A percentile compares a stretch with the other conserved stretches of the same genome.
These are phyloP conservation scores for Ogataea populi-albae DNA, from an alignment of 805 yeast species.

Conservation along the genomic window DNA sequence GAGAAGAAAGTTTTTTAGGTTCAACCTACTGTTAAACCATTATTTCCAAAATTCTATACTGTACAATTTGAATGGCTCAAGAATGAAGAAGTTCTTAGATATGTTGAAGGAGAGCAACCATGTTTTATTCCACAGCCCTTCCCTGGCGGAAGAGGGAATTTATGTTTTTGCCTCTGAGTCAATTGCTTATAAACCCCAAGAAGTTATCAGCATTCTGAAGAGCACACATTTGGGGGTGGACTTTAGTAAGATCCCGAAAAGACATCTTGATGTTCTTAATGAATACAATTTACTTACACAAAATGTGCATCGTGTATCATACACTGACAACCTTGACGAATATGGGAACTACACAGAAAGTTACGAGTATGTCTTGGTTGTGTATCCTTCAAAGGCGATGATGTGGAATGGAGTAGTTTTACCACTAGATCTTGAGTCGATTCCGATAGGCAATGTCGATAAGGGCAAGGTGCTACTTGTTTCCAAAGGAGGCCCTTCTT, in stretches of 20 bases:
- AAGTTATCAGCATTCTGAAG: conserved; percentile 42
- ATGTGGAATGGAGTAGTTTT: conserved; percentile 86
- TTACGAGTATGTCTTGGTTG: conserved; percentile 61
- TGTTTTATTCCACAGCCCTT: conserved; percentile 65
- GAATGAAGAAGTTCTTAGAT: conserved; percentile 50
- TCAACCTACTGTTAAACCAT: conserved; percentile 62
- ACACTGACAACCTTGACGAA: conserved; percentile 4
- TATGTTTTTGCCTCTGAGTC: conserved; percentile 76
- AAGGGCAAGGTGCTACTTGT: conserved; percentile 67
- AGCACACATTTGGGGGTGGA: conserved; percentile 54
- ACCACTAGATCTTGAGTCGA: conserved; percentile 45
- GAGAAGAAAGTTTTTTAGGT: conserved; percentile 79
- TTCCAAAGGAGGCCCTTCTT: conserved; percentile 63
- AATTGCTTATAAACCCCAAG: conserved; percentile 40
- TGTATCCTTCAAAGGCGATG: conserved; percentile 80
- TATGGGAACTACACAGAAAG: conserved; percentile 16
- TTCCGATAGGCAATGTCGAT: conserved; percentile 55
- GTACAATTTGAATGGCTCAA: conserved; percentile 52
- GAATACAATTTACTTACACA: conserved; percentile 26
- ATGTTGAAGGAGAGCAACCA: conserved; percentile 65
- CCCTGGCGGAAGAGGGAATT: conserved; percentile 68
- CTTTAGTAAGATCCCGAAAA: conserved; percentile 33
- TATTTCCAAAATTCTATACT: conserved; percentile 72
- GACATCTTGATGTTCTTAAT: conserved; percentile 31
- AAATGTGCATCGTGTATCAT: conserved; percentile 7